Evolutionary conservation across 1,284 basidiomycete species (phyloP).

Genomic region (Mycosarcoma mackinlayi): DNA sequence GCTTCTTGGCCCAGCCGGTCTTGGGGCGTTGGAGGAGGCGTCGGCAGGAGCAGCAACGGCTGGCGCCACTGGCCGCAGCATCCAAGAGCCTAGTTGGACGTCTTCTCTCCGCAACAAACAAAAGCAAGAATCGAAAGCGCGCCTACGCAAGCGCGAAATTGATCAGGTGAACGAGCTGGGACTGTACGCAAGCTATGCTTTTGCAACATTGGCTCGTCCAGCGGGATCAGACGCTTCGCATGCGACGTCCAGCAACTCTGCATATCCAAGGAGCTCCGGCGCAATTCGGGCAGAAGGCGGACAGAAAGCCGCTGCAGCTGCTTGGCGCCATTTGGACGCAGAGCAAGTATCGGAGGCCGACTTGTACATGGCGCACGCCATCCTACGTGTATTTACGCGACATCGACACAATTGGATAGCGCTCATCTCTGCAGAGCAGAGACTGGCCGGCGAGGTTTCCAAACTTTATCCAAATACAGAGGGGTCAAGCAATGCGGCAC

Average conservation of each 20-base stretch:
- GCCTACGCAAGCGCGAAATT: slow-evolving; percentile 42
- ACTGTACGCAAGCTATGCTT: slow-evolving; percentile 23
- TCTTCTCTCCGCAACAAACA: slow-evolving; percentile 38
- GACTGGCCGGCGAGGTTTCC: slow-evolving; percentile 27
- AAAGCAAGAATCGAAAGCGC: slow-evolving; percentile 46
- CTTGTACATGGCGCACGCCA: slow-evolving; percentile 14
- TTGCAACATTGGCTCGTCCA: slow-evolving; percentile 1
- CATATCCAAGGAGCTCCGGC: background rate
- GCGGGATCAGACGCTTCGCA: background rate
- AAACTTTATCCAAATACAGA: slow-evolving; percentile 19
- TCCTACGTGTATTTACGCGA: slow-evolving; percentile 22
- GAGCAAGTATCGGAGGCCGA: slow-evolving; percentile 17
- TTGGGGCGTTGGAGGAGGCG: background rate
- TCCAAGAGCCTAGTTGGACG: slow-evolving; percentile 22
- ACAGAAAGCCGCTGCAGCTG: background rate
- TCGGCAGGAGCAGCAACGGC: background rate
- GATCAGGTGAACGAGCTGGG: slow-evolving; percentile 38
- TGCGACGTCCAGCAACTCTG: background rate
- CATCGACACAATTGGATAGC: slow-evolving; percentile 33
- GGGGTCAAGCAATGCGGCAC: background rate
- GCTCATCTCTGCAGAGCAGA: slow-evolving; percentile 37
- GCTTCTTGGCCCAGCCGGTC: background rate
- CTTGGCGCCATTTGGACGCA: slow-evolving; percentile 7
- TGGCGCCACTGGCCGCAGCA: slow-evolving; percentile 10
- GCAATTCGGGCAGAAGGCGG: background rate